Evolutionary conservation across 768 basidiomycete genomes (phyloP).

Genomic region (Nidula microcarpa): DNA sequence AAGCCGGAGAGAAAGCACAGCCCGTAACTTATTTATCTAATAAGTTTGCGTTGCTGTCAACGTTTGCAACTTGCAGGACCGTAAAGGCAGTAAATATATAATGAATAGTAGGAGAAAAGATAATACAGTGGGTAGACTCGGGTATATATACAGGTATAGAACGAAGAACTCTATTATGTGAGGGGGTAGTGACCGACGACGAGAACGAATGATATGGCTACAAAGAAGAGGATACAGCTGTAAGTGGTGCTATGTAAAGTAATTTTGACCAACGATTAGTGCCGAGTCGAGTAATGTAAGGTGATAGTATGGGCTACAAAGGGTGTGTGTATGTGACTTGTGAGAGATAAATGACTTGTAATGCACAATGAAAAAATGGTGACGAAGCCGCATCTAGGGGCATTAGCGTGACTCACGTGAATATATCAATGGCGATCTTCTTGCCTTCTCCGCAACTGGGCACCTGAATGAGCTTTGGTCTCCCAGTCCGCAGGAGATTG

Average conservation of each 20-base stretch:
- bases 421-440: conserved; percentile 21
- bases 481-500: conserved; percentile 69
- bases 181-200: conserved; percentile 1
- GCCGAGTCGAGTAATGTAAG: not conserved
- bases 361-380: not conserved
- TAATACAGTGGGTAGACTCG: too few relatives aligned
- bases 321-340: not conserved
- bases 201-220: conserved; percentile 12
- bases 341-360: not conserved
- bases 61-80: too few relatives aligned
- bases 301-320: not conserved
- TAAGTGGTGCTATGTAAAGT: not conserved
- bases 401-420: not conserved
- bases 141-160: too few relatives aligned
- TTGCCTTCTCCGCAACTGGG: conserved; percentile 27
- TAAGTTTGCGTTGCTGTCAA: too few relatives aligned
- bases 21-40: too few relatives aligned
- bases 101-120: too few relatives aligned
- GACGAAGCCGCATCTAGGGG: not conserved
- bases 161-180: not conserved
- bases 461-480: conserved; percentile 41
- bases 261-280: not conserved
- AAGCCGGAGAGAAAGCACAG: too few relatives aligned
- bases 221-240: conserved; percentile 5
- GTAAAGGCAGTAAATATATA: too few relatives aligned